phyloP scores from a whole-genome alignment of 1,284 basidiomycete genomes.

The Marasmius fiardii region DNA sequence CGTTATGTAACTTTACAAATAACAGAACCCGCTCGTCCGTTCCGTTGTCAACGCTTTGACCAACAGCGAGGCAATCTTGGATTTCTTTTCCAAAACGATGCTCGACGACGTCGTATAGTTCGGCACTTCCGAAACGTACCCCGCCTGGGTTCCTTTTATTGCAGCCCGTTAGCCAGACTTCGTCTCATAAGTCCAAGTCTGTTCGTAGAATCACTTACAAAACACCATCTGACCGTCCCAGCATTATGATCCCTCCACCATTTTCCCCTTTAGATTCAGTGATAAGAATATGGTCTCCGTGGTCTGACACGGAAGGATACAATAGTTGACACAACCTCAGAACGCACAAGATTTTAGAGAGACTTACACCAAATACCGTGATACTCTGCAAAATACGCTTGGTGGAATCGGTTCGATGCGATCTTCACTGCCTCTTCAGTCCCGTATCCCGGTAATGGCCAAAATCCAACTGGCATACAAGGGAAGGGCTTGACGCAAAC shows the following conservation, averaged over 20 bases:
- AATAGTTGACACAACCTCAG: conserved; percentile 4
- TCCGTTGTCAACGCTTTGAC: conserved; percentile 67
- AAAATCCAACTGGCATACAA: conserved; percentile 83
- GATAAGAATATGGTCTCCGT: conserved; percentile 75
- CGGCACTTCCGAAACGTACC: conserved; percentile 81
- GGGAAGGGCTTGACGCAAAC: conserved; percentile 83
- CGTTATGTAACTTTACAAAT: conserved; percentile 71
- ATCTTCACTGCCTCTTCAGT: conserved; percentile 51
- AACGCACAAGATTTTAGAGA: neutral
- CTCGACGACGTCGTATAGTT: conserved; percentile 84
- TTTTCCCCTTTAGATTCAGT: conserved; percentile 63
- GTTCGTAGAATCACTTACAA: conserved; percentile 42
- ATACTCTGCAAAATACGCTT: conserved; percentile 77
- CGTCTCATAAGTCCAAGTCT: conserved; percentile 14
- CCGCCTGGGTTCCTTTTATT: conserved; percentile 76
- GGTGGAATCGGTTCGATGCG: conserved; percentile 63
- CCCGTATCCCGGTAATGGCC: conserved; percentile 72
- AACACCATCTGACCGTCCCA: conserved; percentile 83
- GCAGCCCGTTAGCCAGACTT: conserved; percentile 18
- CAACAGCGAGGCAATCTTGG: conserved; percentile 74
- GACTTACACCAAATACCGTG: conserved; percentile 75
- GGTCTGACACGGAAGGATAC: conserved; percentile 40
- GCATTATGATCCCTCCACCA: conserved; percentile 79
- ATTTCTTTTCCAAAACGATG: conserved; percentile 43
- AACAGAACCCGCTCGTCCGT: conserved; percentile 82